Conservation (phyloP, 2,329 filamentous ascomycete genomes). For the Plectosphaerella cucumerina region DNA sequence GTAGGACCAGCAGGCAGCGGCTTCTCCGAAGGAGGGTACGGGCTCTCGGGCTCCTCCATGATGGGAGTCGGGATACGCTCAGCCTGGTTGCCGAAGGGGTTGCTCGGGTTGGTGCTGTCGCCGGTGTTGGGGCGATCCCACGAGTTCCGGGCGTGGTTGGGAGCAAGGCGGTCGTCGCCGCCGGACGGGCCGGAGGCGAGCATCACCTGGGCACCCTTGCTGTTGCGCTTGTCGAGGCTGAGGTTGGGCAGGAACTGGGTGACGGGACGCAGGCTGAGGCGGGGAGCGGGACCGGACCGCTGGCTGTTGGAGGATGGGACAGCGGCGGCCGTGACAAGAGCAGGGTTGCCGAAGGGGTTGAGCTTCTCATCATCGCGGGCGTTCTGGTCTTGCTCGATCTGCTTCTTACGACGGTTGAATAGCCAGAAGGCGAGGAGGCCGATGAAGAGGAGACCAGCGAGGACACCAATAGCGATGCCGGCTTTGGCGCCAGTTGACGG, state of each 20-base stretch:
- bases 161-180: constrained; percentile 18
- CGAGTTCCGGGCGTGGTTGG: constrained; percentile 27
- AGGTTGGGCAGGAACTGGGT: constrained; percentile 77
- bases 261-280: constrained; percentile 77
- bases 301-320: constrained; percentile 29
- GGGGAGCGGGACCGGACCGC: constrained; percentile 52
- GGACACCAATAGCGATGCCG: constrained; percentile 78
- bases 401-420: constrained; percentile 67
- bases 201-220: constrained; percentile 41
- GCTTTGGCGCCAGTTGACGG: constrained; percentile 51
- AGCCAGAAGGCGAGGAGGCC: constrained; percentile 68
- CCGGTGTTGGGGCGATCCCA: constrained; percentile 46
- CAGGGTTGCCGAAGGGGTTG: constrained; percentile 29
- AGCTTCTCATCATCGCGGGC: constrained; percentile 61
- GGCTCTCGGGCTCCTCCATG: constrained; percentile 30
- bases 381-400: constrained; percentile 44
- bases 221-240: constrained; percentile 43
- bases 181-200: constrained; percentile 23
- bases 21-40: constrained; percentile 27
- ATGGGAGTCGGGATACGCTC: constrained; percentile 44
- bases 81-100: constrained; percentile 67
- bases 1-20: constrained; percentile 8
- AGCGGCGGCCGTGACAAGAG: background rate
- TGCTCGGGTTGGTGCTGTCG: constrained; percentile 49
- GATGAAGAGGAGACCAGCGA: constrained; percentile 64